Evolutionary conservation across 1,284 basidiomycete genomes (phyloP), one percentile per base, ranked within the genome.

Genomic region (Moesziomyces globuligerus): DNA sequence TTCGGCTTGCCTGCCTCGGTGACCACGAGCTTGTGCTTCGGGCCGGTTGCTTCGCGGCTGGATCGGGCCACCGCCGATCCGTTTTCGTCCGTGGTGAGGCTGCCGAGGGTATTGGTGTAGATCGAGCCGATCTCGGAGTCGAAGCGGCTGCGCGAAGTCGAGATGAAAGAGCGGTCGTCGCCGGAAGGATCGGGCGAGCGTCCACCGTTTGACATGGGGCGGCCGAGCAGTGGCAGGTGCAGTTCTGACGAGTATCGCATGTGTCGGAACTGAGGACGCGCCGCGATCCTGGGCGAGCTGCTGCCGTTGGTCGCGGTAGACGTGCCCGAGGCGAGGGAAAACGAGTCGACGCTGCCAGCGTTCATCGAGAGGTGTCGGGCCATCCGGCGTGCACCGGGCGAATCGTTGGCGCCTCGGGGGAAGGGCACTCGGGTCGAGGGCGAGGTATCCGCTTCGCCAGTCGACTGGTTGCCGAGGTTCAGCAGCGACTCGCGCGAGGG

Each of bases 1-100:
- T 90, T 85, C 3, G 89, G 86, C 83, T 91, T 90, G 44, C 92
- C 93, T 55, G 90, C 88, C 83, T 94, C 92, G 67, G 86, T 85
- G 47, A 96, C 88, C 42, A 93, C 87, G 34, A 97, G 85, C 39
- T 90, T 89, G 84, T 90, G 90, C 44, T 75, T 75, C 3, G 75
- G 69, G n/a, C 51, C 54, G 0, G 56, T 44, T 4, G 62, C 48
- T 32, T 74, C 76, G 15, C 76, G 67, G 17, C 59, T 55, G 15
- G 49, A 53, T 24, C 44, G 52, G 3, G 70, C 55, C 2, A 45
- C 37, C 9, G 58, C 58, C 18, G 62, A 61, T 11, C 43, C 61
- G 6, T 29, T 47, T 6, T 78, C 74, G 18, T 76, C 75, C 34
- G 38, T 57, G 25, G 74, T 66, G 20, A 62, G 45, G 57, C 75